Evolutionary conservation across 1,284 basidiomycete genomes (phyloP), one percentile per base, ranked within the genome.

Genomic region (Dichomitus squalens): DNA sequence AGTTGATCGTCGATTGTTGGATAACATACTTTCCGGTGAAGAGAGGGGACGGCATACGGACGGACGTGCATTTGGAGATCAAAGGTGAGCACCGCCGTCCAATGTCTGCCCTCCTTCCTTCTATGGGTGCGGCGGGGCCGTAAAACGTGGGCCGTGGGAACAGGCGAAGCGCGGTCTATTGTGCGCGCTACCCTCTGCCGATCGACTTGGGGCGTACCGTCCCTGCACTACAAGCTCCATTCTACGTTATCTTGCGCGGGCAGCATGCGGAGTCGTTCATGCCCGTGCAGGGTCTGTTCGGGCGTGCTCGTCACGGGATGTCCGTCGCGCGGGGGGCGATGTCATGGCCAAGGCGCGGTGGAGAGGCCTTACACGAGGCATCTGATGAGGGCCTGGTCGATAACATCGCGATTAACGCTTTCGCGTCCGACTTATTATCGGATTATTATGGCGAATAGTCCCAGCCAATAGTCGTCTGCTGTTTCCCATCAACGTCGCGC

Each of bases 71-170:
- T 49, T 46, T 27, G 43, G 49, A 49, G 53, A 60, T 58, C 58
- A 49, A 49, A 55, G 58, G 61, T 63, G 61, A 63, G 61, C 47
- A 18, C 46, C 35, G 55, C 23, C 7, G 41, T 9, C 25, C 53
- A 49, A 51, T 56, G 53, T 64, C 58, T 52, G 53, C n/a, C 61
- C 56, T 27, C 36, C 46, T 57, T 63, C 64, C 72, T 71, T 72
- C 70, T 49, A 66, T 18, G 49, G 59, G 54, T 50, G 43, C 56
- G 70, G 72, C 71, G 73, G 77, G 77, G 75, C 73, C 74, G 83
- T 66, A 71, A 76, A 86, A 86, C 85, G 84, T 84, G 84, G 80
- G 72, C 72, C 76, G 80, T 79, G 80, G 72, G 79, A 77, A 50
- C 7, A 12, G 39, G 53, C 29, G 18, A n/a, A 39, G 40, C 46